Percentiles rank a stretch among this genome's conserved stretches.
Evolutionary conservation across 2,329 filamentous ascomycete species (phyloP).

Genomic region (Dactylonectria macrodidyma): DNA sequence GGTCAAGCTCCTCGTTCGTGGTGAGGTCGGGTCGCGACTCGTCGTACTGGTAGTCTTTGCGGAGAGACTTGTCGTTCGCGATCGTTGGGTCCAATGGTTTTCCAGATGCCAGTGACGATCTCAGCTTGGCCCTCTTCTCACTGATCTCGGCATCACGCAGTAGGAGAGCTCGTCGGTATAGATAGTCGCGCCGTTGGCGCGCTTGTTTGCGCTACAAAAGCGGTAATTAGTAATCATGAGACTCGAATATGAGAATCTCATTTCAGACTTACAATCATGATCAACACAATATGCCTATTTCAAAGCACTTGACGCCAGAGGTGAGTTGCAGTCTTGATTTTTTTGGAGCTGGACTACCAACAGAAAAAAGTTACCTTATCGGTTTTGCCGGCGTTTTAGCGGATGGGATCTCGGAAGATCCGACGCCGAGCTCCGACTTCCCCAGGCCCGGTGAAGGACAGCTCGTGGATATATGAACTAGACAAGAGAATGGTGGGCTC

Average conservation of each 20-base stretch:
- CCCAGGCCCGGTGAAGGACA: neutral
- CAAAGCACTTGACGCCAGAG: neutral
- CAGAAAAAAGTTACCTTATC: slow-evolving; percentile 46
- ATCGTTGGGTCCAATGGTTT: slow-evolving; percentile 87
- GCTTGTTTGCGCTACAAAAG: slow-evolving; percentile 57
- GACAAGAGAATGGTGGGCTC: neutral
- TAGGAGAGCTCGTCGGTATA: slow-evolving; percentile 90
- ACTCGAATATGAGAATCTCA: neutral
- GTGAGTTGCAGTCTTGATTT: slow-evolving; percentile 8
- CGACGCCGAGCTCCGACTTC: neutral
- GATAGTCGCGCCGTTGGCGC: slow-evolving; percentile 67
- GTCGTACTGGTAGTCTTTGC: slow-evolving; percentile 94
- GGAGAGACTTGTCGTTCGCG: slow-evolving; percentile 86
- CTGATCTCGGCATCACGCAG: slow-evolving; percentile 93
- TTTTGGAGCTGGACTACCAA: slow-evolving; percentile 16
- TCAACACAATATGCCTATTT: slow-evolving; percentile 23
- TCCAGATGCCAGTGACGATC: slow-evolving; percentile 88
- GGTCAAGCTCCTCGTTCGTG: slow-evolving; percentile 77
- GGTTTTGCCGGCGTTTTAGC: no score
- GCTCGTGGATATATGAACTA: neutral
- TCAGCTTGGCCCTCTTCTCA: slow-evolving; percentile 90
- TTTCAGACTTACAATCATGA: slow-evolving; percentile 53
- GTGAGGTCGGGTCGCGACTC: slow-evolving; percentile 81
- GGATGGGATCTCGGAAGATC: neutral
- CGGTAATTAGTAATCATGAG: slow-evolving; percentile 38